Evolutionary conservation across 1,284 basidiomycete genomes (phyloP), one percentile per base, ranked within the genome.

Genomic region (Xerocomus minutiporus): DNA sequence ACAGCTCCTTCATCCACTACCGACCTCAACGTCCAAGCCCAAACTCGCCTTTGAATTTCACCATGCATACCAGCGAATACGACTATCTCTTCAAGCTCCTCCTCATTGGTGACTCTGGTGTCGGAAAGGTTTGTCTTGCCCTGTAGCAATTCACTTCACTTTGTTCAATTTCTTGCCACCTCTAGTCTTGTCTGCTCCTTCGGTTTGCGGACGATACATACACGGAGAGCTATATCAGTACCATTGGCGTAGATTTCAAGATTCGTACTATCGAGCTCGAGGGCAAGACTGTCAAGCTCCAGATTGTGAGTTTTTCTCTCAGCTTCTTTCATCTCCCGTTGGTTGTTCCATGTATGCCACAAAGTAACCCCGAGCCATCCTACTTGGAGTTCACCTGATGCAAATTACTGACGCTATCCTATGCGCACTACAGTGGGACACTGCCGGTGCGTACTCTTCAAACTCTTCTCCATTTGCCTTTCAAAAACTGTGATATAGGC

Each of bases 241-340:
- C 96, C 29, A 99, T 99, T 73, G 96, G 96, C 60, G 93, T 99
- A 56, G 97, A 99, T 79, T 99, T 99, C 81, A 99, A 99, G 88
- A 99, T 99, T 77, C 83, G 97, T 64, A 99, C 97, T 46, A 98
- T 99, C 72, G 97, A 99, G 75, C 82, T 99, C 51, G 97, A 99
- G 73, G 96, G 96, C 61, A 99, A 98, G 91, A 98, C 93, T 2
- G 93, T 99, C 67, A 99, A 99, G 75, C 84, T 99, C 57, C 97
- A 99, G 76, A 99, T 99, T 74, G 95, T 97, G 70, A 76, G 94
- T 84, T 46, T 59, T 55, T 48, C 60, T 44, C 56, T 50, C 43
- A 26, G 3, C 17, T 39, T 12, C 20, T 13, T 23, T 54, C 44
- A 45, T 54, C 53, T 20, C 26, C 31, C 25, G 35, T 25, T 32